Percentiles rank a stretch among this genome's conserved stretches.
phyloP scores from a whole-genome alignment of 371 early-diverging fungal species.

The Mortierella sp. region DNA sequence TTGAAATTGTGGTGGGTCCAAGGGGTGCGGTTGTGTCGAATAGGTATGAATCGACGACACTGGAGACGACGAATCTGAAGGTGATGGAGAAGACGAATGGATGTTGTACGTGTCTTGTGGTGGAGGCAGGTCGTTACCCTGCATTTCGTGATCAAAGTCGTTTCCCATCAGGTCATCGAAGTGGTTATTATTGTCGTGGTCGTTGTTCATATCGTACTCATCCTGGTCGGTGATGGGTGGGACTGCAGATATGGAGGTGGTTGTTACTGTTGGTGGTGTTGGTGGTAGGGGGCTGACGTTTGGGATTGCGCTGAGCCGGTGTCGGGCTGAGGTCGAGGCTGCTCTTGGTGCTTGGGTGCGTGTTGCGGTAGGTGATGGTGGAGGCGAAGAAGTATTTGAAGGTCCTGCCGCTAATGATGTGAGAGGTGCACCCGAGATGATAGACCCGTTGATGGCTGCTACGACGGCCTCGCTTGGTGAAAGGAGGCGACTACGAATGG shows the following conservation, averaged over 20 bases:
- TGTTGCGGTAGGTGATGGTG: neutral
- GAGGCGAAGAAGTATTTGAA: neutral
- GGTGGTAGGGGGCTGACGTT: neutral
- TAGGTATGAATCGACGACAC: neutral
- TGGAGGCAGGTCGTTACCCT: neutral
- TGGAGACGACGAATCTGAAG: neutral
- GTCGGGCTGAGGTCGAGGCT: neutral
- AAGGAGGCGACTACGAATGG: neutral
- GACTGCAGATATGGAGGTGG: neutral
- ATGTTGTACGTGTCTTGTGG: no score
- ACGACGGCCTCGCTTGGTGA: neutral
- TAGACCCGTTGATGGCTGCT: neutral
- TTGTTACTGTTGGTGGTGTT: neutral
- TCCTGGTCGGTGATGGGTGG: neutral
- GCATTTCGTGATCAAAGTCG: neutral
- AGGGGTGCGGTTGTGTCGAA: neutral
- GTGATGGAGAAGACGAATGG: no score
- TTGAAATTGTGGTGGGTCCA: neutral
- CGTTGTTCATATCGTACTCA: neutral
- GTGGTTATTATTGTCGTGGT: neutral
- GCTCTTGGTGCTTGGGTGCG: neutral
- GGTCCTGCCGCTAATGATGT: neutral
- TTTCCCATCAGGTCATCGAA: neutral
- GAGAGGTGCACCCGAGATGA: neutral
- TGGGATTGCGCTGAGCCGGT: neutral